A percentile compares a stretch with the other conserved stretches of the same genome.
Conservation (phyloP, 495 filamentous ascomycete genomes). For the Schizothecium vesticola region DNA sequence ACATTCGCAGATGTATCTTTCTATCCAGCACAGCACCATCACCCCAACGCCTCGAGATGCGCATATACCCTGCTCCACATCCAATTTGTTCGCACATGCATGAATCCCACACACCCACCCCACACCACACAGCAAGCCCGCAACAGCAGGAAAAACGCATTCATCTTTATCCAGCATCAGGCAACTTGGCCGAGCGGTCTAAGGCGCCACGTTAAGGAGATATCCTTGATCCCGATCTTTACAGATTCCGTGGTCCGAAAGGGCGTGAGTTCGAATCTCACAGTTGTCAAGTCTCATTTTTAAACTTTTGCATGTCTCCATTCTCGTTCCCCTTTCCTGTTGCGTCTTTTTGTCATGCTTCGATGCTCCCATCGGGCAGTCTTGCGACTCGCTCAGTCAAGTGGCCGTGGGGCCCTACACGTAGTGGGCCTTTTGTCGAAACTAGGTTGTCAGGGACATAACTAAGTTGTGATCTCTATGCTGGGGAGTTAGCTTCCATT, state of each 20-base stretch:
- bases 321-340: not conserved
- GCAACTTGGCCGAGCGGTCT: not conserved
- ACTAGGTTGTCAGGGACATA: too few species aligned
- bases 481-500: not conserved
- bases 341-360: not conserved
- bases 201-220: not conserved
- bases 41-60: not conserved
- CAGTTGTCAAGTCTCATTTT: not conserved
- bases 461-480: too few species aligned
- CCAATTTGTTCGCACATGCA: not conserved
- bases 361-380: too few species aligned
- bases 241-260: not conserved
- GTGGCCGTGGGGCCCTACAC: too few species aligned
- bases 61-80: not conserved
- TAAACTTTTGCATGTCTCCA: not conserved
- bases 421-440: too few species aligned
- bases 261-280: not conserved
- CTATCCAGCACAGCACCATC: not conserved
- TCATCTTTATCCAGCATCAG: not conserved
- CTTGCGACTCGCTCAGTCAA: too few species aligned
- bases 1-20: not conserved
- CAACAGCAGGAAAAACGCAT: not conserved
- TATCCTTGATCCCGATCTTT: not conserved
- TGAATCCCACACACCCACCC: not conserved
- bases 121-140: not conserved